Evolutionary conservation across 2,329 filamentous ascomycete genomes (phyloP), one percentile per base, ranked within the genome.

Genomic region (Metarhizium album): DNA sequence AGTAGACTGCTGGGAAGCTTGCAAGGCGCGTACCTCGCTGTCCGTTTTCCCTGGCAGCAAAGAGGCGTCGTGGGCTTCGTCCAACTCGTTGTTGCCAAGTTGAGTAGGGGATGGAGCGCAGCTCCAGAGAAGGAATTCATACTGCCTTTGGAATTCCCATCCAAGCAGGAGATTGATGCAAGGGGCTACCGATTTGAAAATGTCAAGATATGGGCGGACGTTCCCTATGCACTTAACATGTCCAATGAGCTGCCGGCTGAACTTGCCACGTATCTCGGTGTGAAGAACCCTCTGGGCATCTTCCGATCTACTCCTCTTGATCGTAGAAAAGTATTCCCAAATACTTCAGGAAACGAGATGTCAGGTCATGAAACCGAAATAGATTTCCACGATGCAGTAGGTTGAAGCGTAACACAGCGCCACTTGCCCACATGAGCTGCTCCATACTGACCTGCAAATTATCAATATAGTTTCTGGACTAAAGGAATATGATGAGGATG

Each of bases 301-400:
- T 89, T 90, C 68, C 76, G 85, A 52, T 73, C 86, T 55, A 79
- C 87, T 60, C 77, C 79, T 14, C 66, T 62, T 1, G 70, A 70
- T 42, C 67, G 78, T 48, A 73, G 84, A 24, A 71, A 81, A 54
- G 80, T 88, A 2, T 74, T 74, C 52, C 71, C 77, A 50, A 78
- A 75, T 61, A 82, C 83, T 8, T 83, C 84, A 0, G 71, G 65
- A 16, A 74, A 74, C 55, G 74, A 75, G 7, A 73, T 75, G 3
- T 70, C 81, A 0, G 82, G 82, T 0, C 84, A 83, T 57, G 79
- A 85, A 60, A 79, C 83, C 1, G 70, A 79, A 5, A 75, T 84
- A 13, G 81, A 81, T 47, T 87, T 87, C 61, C 80, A 84, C 54
- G 86, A 89, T 62, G 80, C 80, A 43, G 83, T 85, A 70, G 66